Conservation (phyloP, 1,139 yeast genomes). For the Geotrichum fermentans region DNA sequence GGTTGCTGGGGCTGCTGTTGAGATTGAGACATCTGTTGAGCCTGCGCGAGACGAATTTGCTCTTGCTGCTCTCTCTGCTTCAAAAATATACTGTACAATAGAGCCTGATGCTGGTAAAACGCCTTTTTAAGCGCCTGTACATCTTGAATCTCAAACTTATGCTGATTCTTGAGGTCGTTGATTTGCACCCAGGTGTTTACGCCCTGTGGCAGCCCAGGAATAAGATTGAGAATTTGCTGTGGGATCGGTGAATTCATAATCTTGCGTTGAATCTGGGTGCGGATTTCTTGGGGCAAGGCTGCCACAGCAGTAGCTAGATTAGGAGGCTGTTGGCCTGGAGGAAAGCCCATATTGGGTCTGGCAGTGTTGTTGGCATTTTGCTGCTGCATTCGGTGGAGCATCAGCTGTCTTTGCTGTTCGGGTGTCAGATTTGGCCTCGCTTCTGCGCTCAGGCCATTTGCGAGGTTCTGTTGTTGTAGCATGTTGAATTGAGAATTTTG, state of each 20-base stretch:
- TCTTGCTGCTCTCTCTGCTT: constrained; percentile 26
- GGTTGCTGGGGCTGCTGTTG: not conserved
- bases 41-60: constrained; percentile 25
- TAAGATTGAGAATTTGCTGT: constrained; percentile 57
- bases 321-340: not conserved
- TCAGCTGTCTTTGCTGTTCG: constrained; percentile 24
- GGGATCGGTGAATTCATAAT: constrained; percentile 56
- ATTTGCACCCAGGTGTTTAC: constrained; percentile 81
- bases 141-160: constrained; percentile 53
- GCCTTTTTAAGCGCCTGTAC: constrained; percentile 57
- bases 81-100: constrained; percentile 16
- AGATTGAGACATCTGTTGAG: constrained; percentile 12
- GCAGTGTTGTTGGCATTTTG: constrained; percentile 2
- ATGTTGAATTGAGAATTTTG: not conserved
- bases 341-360: not conserved
- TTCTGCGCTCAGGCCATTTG: constrained; percentile 11
- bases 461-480: constrained; percentile 13
- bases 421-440: constrained; percentile 31
- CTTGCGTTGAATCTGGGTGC: constrained; percentile 10
- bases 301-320: not conserved
- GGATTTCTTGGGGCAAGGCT: constrained; percentile 4
- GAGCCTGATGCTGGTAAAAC: constrained; percentile 36
- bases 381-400: constrained; percentile 6
- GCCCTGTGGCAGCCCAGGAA: constrained; percentile 79
- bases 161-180: constrained; percentile 61